Evolutionary conservation across 805 yeast species (phyloP).

Genomic region (Saturnispora diversa): DNA sequence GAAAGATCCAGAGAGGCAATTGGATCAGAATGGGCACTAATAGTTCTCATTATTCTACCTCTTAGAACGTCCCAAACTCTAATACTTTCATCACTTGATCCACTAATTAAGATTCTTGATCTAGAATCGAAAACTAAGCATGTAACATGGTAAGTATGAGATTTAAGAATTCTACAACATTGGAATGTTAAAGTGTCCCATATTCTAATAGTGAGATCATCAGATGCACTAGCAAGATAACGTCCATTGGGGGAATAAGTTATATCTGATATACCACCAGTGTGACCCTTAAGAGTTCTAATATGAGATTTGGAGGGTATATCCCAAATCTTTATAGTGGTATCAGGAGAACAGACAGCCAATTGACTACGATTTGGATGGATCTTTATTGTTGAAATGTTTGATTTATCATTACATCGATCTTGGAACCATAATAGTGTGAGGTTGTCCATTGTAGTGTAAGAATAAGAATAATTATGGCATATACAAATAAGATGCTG

Average conservation of each 20-base stretch:
- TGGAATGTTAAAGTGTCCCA: constrained; percentile 54
- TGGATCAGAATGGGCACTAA: constrained; percentile 92
- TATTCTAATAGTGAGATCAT: constrained; percentile 70
- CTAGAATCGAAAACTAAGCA: constrained; percentile 59
- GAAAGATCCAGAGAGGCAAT: constrained; percentile 68
- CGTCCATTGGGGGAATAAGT: constrained; percentile 70
- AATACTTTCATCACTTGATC: constrained; percentile 86
- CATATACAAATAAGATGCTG: too few relatives aligned
- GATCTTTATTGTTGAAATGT: constrained; percentile 45
- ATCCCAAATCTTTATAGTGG: constrained; percentile 52
- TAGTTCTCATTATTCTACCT: constrained; percentile 64
- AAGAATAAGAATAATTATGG: too few relatives aligned
- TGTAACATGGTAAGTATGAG: constrained; percentile 82
- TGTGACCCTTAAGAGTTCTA: constrained; percentile 46
- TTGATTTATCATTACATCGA: too few relatives aligned
- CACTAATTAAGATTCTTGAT: constrained; percentile 74
- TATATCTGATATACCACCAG: constrained; percentile 64
- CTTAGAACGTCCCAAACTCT: constrained; percentile 78
- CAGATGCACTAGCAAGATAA: constrained; percentile 76
- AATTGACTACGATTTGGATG: constrained; percentile 52
- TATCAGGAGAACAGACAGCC: constrained; percentile 55
- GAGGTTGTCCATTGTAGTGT: too few relatives aligned
- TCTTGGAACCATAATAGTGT: too few relatives aligned
- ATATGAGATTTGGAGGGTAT: constrained; percentile 28
- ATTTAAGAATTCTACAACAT: constrained; percentile 45